Evolutionary conservation across 768 basidiomycete genomes (phyloP).

Genomic region (Trametes villosa): DNA sequence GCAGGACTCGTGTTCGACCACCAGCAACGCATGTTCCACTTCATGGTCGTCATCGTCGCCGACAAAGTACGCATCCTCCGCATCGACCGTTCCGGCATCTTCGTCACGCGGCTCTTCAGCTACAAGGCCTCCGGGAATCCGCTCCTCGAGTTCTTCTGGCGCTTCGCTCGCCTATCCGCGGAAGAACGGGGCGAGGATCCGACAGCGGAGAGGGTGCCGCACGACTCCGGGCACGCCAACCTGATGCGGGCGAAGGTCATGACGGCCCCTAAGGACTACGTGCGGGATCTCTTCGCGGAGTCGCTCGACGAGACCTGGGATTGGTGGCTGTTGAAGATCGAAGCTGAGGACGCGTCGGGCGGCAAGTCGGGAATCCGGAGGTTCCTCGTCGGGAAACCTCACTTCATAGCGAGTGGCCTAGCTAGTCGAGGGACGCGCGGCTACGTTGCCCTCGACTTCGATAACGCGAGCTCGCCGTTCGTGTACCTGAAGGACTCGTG

Average conservation of each 20-base stretch:
- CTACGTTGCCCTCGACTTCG: constrained; percentile 18
- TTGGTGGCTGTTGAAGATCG: background rate
- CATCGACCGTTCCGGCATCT: constrained; percentile 1
- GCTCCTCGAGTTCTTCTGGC: constrained; percentile 9
- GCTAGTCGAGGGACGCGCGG: constrained; percentile 17
- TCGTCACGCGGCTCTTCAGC: constrained; percentile 8
- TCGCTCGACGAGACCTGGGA: background rate
- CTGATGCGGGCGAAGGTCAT: background rate
- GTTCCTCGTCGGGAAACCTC: constrained; percentile 17
- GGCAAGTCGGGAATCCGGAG: background rate
- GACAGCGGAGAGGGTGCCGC: background rate
- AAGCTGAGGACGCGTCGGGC: background rate
- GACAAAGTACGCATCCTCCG: background rate
- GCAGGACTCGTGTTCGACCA: background rate
- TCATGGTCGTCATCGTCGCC: constrained; percentile 5
- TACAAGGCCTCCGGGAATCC: background rate
- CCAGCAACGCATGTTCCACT: constrained; percentile 7
- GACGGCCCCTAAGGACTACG: background rate
- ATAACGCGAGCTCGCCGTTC: background rate
- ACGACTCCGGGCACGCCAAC: background rate
- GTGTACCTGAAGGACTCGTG: constrained; percentile 25
- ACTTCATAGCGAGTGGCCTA: background rate
- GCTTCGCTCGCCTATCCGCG: background rate
- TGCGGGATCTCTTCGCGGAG: background rate
- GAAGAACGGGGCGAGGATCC: constrained; percentile 8